A percentile compares a stretch with the other conserved stretches of the same genome.
Evolutionary conservation across 768 basidiomycete genomes (phyloP).

Genomic region (Amanita subjunquillea): DNA sequence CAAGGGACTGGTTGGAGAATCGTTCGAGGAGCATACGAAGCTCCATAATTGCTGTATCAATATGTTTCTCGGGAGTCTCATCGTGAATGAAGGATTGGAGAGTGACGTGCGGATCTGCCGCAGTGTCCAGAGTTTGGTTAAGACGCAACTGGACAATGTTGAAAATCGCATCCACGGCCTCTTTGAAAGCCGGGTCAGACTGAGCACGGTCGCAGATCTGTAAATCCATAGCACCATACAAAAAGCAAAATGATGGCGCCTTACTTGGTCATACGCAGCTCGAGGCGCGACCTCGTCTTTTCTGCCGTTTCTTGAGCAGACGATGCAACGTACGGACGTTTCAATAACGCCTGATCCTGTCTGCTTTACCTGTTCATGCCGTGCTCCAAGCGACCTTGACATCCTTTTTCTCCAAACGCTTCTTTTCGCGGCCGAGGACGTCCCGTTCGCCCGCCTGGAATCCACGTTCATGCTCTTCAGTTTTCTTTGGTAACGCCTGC

Average conservation of each 20-base stretch:
- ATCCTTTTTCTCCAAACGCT: conserved; percentile 39
- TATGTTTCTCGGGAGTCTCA: conserved; percentile 51
- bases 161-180: conserved; percentile 48
- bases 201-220: conserved; percentile 56
- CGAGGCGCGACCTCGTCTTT: conserved; percentile 30
- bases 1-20: conserved; percentile 40
- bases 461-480: conserved; percentile 46
- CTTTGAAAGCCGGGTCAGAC: conserved; percentile 46
- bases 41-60: conserved; percentile 40
- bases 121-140: conserved; percentile 37
- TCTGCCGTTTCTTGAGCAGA: conserved; percentile 34
- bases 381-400: conserved; percentile 48
- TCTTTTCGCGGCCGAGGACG: conserved; percentile 40
- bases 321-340: conserved; percentile 30
- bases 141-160: conserved; percentile 47
- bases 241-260: conserved; percentile 1
- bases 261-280: conserved; percentile 44
- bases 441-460: conserved; percentile 55
- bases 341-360: conserved; percentile 50
- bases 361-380: conserved; percentile 53
- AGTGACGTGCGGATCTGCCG: conserved; percentile 33
- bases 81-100: conserved; percentile 51
- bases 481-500: conserved; percentile 42
- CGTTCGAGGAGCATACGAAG: conserved; percentile 41
- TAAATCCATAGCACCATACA: background rate